Conservation (phyloP, 257 asterid genomes). For the Striga asiatica region DNA sequence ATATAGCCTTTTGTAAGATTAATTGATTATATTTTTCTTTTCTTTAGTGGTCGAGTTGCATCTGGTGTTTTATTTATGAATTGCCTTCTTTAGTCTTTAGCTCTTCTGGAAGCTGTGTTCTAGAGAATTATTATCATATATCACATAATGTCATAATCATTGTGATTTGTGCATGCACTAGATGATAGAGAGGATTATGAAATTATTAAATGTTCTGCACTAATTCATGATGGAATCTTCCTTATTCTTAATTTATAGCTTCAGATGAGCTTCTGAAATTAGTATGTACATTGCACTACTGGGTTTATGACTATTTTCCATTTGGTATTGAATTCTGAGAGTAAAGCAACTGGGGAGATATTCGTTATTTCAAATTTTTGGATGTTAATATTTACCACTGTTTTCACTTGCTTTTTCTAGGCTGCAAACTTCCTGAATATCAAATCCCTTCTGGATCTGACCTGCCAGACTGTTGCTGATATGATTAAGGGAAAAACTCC, state of each 20-base stretch:
- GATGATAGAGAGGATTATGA: neutral
- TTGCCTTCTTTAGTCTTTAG: neutral
- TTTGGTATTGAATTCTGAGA: neutral
- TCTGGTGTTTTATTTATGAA: neutral
- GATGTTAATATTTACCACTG: neutral
- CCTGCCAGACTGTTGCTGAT: constrained; percentile 61
- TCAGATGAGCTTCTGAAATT: neutral
- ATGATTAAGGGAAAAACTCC: constrained; percentile 73
- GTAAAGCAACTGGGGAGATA: neutral
- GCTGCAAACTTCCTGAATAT: constrained; percentile 72
- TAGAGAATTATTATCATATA: neutral
- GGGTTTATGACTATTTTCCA: neutral
- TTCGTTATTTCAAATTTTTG: neutral
- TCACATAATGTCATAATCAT: neutral
- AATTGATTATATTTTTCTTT: no score
- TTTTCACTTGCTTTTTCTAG: constrained; percentile 16
- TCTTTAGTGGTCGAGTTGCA: neutral
- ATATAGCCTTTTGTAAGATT: no score
- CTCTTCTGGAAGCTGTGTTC: neutral
- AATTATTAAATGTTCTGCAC: neutral
- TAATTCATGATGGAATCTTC: neutral
- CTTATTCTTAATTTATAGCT: neutral
- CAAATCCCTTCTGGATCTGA: constrained; percentile 53
- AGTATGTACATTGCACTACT: neutral
- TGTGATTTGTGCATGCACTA: neutral